Evolutionary conservation across 2,329 filamentous ascomycete genomes (phyloP), one percentile per base, ranked within the genome.

Genomic region (Ceratocystis destructans): DNA sequence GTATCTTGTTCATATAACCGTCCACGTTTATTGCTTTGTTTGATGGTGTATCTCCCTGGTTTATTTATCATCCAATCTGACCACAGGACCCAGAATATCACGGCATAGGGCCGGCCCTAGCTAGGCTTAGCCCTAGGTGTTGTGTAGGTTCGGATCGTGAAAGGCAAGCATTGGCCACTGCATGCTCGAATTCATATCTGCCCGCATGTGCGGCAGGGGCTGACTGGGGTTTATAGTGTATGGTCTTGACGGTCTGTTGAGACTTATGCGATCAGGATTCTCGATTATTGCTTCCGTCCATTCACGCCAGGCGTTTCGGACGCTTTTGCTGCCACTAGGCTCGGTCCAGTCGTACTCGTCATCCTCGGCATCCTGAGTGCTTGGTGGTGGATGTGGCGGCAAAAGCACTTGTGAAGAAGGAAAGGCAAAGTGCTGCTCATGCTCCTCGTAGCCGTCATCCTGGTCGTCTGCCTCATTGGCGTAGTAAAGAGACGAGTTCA

Each of bases 351-450:
- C 31, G 3, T 63, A 46, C 17, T 63, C 59, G 3, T 63, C 62
- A 4, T 67, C 57, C 1, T 62, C 66, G 15, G 22, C 28, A n/a
- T 67, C 63, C 10, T 25, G 31, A 10, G 48, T 28, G n/a, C 62
- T 20, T 10, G 53, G 61, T 20, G 63, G 66, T 7, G 66, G 57
- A 55, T 65, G 31, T 17, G 62, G 41, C 3, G 66, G 63, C 37
- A 67, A 61, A 8, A 67, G 33, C 12, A 65, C 57, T 7, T 65
- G 66, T 12, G 45, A 50, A n/a, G 66, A 67, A 8, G 66, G 66
- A 59, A 67, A 64, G 6, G 22, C 44, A 46, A 63, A 63, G 41
- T 46, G 44, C 17, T 25, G 37, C 17, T 25, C 63, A 25, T 33
- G 53, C 17, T 64, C 63, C 31, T 64, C 63, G 31, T 57, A 28